A percentile compares a stretch with the other conserved stretches of the same genome.
Evolutionary conservation across 441 rosid genomes (phyloP).

Genomic region (Raphanus hybrid): DNA sequence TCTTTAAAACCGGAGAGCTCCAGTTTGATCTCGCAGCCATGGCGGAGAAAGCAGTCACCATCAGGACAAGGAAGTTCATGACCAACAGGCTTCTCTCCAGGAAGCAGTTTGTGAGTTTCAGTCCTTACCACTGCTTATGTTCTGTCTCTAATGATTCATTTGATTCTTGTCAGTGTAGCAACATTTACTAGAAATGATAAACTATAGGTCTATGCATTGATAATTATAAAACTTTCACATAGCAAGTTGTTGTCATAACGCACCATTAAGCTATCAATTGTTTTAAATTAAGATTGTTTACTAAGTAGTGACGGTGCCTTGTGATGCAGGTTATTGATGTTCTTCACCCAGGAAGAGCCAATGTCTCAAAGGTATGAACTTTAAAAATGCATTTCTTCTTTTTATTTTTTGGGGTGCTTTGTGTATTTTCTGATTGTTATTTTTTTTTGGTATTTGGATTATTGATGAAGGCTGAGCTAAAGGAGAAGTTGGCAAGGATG

Average conservation of each 20-base stretch:
- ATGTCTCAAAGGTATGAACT: constrained; percentile 81
- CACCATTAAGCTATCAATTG: neutral
- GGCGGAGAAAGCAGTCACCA: constrained; percentile 90
- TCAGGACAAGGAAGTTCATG: constrained; percentile 88
- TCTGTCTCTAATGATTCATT: neutral
- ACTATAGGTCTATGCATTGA: neutral
- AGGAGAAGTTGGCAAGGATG: constrained; percentile 81
- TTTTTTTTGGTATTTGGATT: neutral
- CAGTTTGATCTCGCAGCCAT: constrained; percentile 39
- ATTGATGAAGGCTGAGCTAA: constrained; percentile 64
- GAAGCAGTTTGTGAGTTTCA: constrained; percentile 78
- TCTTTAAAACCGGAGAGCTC: too few relatives aligned
- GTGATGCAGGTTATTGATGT: constrained; percentile 80
- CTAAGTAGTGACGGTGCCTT: neutral
- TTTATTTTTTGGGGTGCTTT: neutral
- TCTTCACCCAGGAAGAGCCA: constrained; percentile 89
- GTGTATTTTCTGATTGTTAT: neutral
- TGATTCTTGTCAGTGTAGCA: neutral
- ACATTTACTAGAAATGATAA: neutral
- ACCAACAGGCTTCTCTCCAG: constrained; percentile 88
- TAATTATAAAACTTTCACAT: neutral
- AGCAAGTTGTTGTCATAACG: too few relatives aligned
- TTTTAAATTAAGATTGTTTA: neutral
- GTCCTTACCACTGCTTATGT: neutral
- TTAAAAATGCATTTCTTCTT: too few relatives aligned